A percentile compares a stretch with the other conserved stretches of the same genome.
Conservation (phyloP, 139 green algal genomes). For the Tetradesmus obliquus region DNA sequence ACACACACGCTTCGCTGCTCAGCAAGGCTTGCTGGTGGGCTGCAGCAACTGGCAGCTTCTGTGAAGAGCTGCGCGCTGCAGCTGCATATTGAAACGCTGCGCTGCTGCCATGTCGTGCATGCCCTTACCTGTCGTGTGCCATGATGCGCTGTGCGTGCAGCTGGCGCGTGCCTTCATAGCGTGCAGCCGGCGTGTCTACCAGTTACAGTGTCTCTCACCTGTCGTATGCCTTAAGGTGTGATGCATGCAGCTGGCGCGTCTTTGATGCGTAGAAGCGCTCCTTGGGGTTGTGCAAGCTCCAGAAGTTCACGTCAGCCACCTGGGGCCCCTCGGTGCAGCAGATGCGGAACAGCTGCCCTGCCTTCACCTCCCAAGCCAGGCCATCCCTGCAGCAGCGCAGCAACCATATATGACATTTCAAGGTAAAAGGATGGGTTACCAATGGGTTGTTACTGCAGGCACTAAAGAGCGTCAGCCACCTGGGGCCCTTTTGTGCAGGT, state of each 20-base stretch:
- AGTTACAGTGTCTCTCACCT: background rate
- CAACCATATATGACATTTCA: too few species aligned
- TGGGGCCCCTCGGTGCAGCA: conserved; percentile 45
- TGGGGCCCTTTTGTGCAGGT: conserved; percentile 45
- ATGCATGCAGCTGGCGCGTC: conserved; percentile 48
- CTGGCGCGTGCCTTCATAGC: conserved; percentile 10
- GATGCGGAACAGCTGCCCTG: conserved; percentile 43
- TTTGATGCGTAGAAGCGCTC: conserved; percentile 51
- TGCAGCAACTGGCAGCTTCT: too few species aligned
- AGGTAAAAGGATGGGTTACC: too few species aligned
- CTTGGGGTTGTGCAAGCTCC: conserved; percentile 42
- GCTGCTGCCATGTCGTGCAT: background rate
- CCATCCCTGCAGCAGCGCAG: background rate
- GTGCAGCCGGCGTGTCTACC: background rate
- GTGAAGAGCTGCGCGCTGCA: too few species aligned
- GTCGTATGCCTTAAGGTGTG: conserved; percentile 48
- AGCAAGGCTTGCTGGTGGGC: too few species aligned
- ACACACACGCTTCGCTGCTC: too few species aligned
- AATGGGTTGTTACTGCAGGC: too few species aligned
- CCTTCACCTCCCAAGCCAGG: conserved; percentile 27
- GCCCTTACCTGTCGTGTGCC: conserved; percentile 6
- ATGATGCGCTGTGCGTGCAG: conserved; percentile 51
- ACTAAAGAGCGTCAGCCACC: conserved; percentile 29
- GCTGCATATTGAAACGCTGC: background rate
- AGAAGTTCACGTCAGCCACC: conserved; percentile 53